Percentiles rank a stretch among this genome's conserved stretches.
Conservation (phyloP, 2,329 filamentous ascomycete species). For the Pyrenophora graminea region DNA sequence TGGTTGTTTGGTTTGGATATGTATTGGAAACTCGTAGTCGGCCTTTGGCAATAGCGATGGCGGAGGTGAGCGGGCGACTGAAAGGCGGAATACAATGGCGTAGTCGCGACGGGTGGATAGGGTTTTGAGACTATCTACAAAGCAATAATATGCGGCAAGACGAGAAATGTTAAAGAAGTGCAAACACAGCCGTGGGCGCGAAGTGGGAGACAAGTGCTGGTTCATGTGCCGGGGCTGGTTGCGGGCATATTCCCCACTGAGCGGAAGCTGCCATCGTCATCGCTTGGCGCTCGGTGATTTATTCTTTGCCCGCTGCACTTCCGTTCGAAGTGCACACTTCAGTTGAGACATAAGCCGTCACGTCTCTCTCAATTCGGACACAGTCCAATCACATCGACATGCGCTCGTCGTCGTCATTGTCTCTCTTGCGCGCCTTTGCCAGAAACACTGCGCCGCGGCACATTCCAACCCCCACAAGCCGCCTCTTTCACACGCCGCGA, state of each 20-base stretch:
- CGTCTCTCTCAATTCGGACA: neutral
- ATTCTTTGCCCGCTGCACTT: slow-evolving; percentile 10
- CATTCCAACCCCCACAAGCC: slow-evolving; percentile 33
- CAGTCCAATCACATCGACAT: slow-evolving; percentile 16
- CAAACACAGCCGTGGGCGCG: neutral
- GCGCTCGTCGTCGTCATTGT: slow-evolving; percentile 21
- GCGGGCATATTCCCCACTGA: slow-evolving; percentile 9
- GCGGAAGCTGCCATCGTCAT: slow-evolving; percentile 17
- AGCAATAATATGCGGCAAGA: neutral
- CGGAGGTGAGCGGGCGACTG: slow-evolving; percentile 3
- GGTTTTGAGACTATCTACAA: neutral
- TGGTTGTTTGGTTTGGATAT: slow-evolving; percentile 30
- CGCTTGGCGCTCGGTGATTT: slow-evolving; percentile 16
- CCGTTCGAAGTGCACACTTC: neutral
- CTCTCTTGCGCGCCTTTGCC: slow-evolving; percentile 30
- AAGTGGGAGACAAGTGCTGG: slow-evolving; percentile 2
- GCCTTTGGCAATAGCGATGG: neutral
- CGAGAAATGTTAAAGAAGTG: neutral
- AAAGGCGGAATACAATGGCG: neutral
- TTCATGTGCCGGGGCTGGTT: neutral
- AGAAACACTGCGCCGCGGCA: slow-evolving; percentile 24
- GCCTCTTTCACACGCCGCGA: slow-evolving; percentile 37
- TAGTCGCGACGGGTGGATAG: neutral
- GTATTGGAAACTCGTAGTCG: neutral
- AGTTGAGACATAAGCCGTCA: neutral